Percentiles rank a stretch among this genome's conserved stretches.
Conservation (phyloP, 2,329 filamentous ascomycete genomes). For the Ustilaginoidea virens region DNA sequence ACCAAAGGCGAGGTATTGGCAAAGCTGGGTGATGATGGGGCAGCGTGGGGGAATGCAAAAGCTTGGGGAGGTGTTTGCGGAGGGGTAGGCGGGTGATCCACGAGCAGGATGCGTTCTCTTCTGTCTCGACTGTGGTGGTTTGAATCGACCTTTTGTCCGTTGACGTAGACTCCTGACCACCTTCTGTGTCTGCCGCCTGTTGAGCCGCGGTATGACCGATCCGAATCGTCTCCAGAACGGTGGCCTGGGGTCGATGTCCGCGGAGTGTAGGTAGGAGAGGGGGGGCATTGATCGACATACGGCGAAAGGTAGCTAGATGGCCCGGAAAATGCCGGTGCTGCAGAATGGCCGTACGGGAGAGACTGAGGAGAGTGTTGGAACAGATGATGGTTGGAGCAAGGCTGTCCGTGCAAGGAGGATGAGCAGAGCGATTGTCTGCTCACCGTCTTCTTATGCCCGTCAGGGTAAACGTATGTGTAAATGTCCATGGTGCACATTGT, state of each 20-base stretch:
- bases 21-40: slow-evolving; percentile 21
- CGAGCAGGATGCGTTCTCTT: slow-evolving; percentile 28
- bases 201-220: slow-evolving; percentile 18
- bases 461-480: slow-evolving; percentile 30
- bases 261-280: slow-evolving; percentile 22
- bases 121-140: slow-evolving; percentile 14
- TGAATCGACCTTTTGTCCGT: slow-evolving; percentile 20
- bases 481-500: slow-evolving; percentile 35
- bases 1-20: slow-evolving; percentile 10
- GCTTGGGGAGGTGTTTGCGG: slow-evolving; percentile 30
- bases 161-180: slow-evolving; percentile 22
- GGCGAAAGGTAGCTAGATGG: slow-evolving; percentile 2
- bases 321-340: slow-evolving; percentile 8
- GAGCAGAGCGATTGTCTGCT: slow-evolving; percentile 23
- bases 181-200: slow-evolving; percentile 16
- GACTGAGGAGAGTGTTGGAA: slow-evolving; percentile 25
- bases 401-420: slow-evolving; percentile 21
- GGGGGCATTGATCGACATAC: slow-evolving; percentile 20
- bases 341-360: slow-evolving; percentile 14
- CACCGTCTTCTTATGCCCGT: slow-evolving; percentile 21
- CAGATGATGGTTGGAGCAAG: slow-evolving; percentile 25
- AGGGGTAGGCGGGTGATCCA: slow-evolving; percentile 28
- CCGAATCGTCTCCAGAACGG: slow-evolving; percentile 22
- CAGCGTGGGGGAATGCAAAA: slow-evolving; percentile 23
- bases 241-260: slow-evolving; percentile 16